phyloP scores from a whole-genome alignment of 768 basidiomycete genomes.

The Lyophyllum semitale region DNA sequence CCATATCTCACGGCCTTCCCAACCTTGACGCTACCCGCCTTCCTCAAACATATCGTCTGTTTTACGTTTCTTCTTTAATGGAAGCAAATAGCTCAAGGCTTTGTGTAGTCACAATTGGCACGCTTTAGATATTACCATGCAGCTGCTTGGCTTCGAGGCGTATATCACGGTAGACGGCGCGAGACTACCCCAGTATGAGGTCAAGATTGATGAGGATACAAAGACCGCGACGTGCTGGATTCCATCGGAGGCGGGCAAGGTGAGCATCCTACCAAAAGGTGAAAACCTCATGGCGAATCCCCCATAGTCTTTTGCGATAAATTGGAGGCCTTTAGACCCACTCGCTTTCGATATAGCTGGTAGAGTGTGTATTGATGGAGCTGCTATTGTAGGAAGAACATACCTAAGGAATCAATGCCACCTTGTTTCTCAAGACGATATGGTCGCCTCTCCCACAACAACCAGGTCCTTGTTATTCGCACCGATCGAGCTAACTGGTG shows the following conservation, averaged over 20 bases:
- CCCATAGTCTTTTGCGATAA: slow-evolving; percentile 4
- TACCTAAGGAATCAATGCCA: not conserved
- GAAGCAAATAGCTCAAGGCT: too few species aligned
- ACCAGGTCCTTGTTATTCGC: slow-evolving; percentile 1
- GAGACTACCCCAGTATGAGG: slow-evolving; percentile 14
- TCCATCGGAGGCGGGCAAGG: slow-evolving; percentile 24
- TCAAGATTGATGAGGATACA: slow-evolving; percentile 7
- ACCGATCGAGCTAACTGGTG: slow-evolving; percentile 12
- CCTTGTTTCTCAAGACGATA: too few species aligned
- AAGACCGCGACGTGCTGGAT: slow-evolving; percentile 21
- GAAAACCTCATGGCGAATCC: not conserved
- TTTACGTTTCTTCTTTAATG: too few species aligned
- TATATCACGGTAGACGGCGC: slow-evolving; percentile 15
- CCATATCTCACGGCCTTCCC: too few species aligned
- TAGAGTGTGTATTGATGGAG: not conserved
- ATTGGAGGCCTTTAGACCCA: not conserved
- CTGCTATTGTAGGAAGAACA: not conserved
- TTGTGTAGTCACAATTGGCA: too few species aligned
- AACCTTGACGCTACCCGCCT: too few species aligned
- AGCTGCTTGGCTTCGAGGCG: slow-evolving; percentile 9
- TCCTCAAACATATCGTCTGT: too few species aligned
- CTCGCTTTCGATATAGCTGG: not conserved
- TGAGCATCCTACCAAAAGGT: not conserved
- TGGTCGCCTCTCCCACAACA: not conserved
- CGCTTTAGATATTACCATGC: not conserved